Base-by-base conservation (phyloP, 2,329 filamentous ascomycete species). In the Diaporthe helianthi region DNA sequence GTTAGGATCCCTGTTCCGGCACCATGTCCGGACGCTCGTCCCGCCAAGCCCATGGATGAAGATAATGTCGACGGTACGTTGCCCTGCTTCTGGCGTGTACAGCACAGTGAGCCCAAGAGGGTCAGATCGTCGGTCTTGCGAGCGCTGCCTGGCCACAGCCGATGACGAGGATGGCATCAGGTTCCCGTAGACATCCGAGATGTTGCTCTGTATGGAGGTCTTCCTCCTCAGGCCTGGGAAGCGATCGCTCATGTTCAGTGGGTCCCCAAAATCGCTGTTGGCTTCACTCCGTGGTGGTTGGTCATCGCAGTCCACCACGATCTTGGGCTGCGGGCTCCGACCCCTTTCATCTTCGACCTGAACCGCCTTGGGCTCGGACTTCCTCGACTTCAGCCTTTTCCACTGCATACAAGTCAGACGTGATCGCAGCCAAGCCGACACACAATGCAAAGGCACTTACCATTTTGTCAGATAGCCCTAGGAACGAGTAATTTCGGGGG, bases 1-100 rank as follows among this genome's bases (percentile, higher is more conserved):
- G 4, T 69, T 58, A 1, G 71, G 61, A 38, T 73, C 71, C 19
- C 71, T 60, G 24, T 75, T 68, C 15, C 52, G 46, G 15, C 67
- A 76, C 75, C 75, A 76, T 5, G 75, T 74, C 33, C 54, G 53
- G 12, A 68, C 46, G 24, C 73, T 74, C n/a, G 73, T 72, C 0
- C 74, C 74, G 4, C 71, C 72, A 2, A 77, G 74, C 6, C 75
- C 75, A 63, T 76, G 75, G 6, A 77, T 68, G 67, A 77, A 76
- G 1, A 76, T 53, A 4, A 77, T 73, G 60, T 77, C 73, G 4
- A 72, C 72, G 1, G 70, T 64, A 2, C 71, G 70, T 41, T 71
- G 58, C 13, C 58, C 49, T 24, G 38, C 47, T 17, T 44, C 53
- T 8, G 69, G 69, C 5, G 68, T 44, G 26, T 74, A 61, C 9